Conservation (phyloP, 2,329 filamentous ascomycete genomes). For the Hortaea werneckii region DNA sequence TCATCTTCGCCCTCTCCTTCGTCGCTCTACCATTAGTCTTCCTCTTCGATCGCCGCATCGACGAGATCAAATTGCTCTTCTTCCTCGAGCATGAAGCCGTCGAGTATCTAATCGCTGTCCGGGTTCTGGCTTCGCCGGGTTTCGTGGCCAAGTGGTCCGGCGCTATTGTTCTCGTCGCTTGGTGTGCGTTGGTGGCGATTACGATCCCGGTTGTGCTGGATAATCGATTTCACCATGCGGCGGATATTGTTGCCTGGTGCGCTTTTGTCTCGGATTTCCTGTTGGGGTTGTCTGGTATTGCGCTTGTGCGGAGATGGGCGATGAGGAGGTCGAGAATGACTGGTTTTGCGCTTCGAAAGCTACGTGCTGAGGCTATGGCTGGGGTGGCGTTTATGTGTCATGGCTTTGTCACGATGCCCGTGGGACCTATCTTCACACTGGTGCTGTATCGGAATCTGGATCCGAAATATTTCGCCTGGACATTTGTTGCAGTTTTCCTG, state of each 20-base stretch:
- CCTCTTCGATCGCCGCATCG: conserved; percentile 5
- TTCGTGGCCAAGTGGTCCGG: conserved; percentile 1
- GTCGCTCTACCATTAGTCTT: conserved; percentile 7
- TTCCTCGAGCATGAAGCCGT: conserved; percentile 12
- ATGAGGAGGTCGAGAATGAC: not conserved
- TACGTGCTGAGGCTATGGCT: conserved; percentile 7
- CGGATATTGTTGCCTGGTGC: conserved; percentile 7
- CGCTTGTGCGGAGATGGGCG: conserved; percentile 4
- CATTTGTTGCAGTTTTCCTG: conserved; percentile 8
- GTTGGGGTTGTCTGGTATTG: conserved; percentile 4
- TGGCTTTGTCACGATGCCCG: conserved; percentile 6
- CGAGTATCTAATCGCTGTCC: conserved; percentile 7
- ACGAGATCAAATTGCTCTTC: conserved; percentile 7
- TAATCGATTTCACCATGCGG: conserved; percentile 5
- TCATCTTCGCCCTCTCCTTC: conserved; percentile 8
- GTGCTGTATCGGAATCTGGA: conserved; percentile 7
- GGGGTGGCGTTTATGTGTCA: conserved; percentile 7
- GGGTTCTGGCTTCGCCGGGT: conserved; percentile 4
- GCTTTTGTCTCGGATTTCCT: conserved; percentile 8
- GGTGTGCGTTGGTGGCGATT: conserved; percentile 3
- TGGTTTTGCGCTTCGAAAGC: conserved; percentile 3
- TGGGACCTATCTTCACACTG: conserved; percentile 4
- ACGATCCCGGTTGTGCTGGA: conserved; percentile 6
- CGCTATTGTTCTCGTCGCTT: conserved; percentile 3
- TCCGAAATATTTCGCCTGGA: conserved; percentile 6